A percentile compares a stretch with the other conserved stretches of the same genome.
Conservation (phyloP, 2,329 filamentous ascomycete species). For the Sordariomycetes sp. region DNA sequence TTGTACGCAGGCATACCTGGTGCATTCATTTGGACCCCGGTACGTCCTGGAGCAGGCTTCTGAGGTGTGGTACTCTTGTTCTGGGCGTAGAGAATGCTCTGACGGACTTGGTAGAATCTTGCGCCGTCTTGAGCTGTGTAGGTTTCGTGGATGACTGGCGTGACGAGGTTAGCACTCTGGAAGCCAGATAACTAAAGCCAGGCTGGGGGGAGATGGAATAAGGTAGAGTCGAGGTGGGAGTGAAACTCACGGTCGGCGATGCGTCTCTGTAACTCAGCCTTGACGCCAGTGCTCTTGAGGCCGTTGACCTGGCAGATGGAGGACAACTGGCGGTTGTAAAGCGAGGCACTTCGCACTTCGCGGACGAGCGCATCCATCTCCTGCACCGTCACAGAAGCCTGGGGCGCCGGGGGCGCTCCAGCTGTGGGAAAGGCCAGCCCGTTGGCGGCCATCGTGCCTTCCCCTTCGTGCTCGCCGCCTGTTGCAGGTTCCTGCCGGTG, state of each 20-base stretch:
- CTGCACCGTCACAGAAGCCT: too few relatives aligned
- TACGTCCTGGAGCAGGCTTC: slow-evolving; percentile 8
- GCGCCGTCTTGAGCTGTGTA: slow-evolving; percentile 24
- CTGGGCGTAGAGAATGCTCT: slow-evolving; percentile 28
- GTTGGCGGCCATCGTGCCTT: too few relatives aligned
- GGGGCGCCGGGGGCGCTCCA: too few relatives aligned
- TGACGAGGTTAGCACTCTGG: slow-evolving; percentile 1
- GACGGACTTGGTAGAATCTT: slow-evolving; percentile 32
- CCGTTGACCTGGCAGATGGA: slow-evolving; percentile 67
- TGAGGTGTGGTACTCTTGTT: slow-evolving; percentile 17
- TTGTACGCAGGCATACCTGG: background rate
- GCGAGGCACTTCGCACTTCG: slow-evolving; percentile 29
- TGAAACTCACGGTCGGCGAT: slow-evolving; percentile 64
- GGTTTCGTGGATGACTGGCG: slow-evolving; percentile 32
- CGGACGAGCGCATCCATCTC: slow-evolving; percentile 37
- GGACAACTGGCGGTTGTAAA: slow-evolving; percentile 60
- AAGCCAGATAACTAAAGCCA: background rate
- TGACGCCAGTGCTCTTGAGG: slow-evolving; percentile 73
- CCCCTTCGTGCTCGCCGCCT: too few relatives aligned
- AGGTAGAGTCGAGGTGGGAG: background rate
- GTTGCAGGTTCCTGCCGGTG: too few relatives aligned
- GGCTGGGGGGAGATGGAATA: background rate
- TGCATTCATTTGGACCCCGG: background rate
- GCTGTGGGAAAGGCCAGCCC: slow-evolving; percentile 16
- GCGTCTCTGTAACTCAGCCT: slow-evolving; percentile 70